Evolutionary conservation across 1,284 basidiomycete genomes (phyloP), one percentile per base, ranked within the genome.

Genomic region (Trichosporon sp.): DNA sequence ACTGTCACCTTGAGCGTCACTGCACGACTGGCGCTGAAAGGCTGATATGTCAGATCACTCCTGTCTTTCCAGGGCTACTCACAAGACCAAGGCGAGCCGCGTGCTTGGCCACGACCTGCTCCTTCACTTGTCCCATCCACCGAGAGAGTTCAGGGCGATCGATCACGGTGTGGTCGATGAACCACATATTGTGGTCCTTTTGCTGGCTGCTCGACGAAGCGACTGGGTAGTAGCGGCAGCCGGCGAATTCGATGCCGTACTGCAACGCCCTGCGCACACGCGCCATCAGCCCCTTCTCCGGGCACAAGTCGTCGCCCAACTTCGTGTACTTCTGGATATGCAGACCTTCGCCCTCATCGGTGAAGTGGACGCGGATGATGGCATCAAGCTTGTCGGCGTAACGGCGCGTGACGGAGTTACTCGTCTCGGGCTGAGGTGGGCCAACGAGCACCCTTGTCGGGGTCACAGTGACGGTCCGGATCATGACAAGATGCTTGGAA

Each of bases 181-280:
- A 84, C 83, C 83, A 84, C 25, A 80, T 78, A 0, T 80, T 75
- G 68, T 81, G 81, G 18, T 84, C 81, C 80, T 81, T 82, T 58
- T 81, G 80, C 60, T 82, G 80, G 0, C 80, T 81, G 0, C 77
- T 72, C 0, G 79, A 81, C 1, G 81, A 80, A 0, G 78, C 78
- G 1, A 83, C 75, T 8, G 81, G 82, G 18, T 75, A 66, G 72
- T 76, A 84, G 0, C 71, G 68, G 27, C 74, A 65, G 2, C 81
- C 81, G 0, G 77, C 81, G 2, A 83, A 70, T 8, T 75, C 62
- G 15, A 84, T 69, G 3, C 83, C 81, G 42, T 79, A 74, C 23
- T 80, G 75, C 9, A 84, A 70, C 0, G 80, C 80, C 47, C 83
- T 68, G n/a, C 80, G 69, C 1, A 84, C 75, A 5, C 82, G 73